These are phyloP conservation scores for Eurotiales sp. DNA, from an alignment of 2,329 filamentous ascomycete genomes.

Conservation along the genomic window DNA sequence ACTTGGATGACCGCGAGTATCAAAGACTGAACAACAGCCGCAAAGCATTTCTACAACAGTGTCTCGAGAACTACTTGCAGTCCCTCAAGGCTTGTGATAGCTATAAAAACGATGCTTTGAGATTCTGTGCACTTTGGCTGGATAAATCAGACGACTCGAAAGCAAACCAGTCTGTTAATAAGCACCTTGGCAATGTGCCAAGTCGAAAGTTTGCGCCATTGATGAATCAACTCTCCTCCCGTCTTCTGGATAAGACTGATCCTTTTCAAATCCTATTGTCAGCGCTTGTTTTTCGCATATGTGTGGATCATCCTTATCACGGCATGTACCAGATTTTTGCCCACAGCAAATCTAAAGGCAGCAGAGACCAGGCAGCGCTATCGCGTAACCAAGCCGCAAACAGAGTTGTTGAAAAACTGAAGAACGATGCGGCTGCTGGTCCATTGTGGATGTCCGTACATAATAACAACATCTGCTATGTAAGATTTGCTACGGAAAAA, in stretches of 20 bases:
- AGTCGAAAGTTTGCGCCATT: conserved; percentile 88
- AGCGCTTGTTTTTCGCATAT: conserved; percentile 75
- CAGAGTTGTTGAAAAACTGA: conserved; percentile 61
- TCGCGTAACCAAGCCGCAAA: conserved; percentile 72
- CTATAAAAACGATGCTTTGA: conserved; percentile 82
- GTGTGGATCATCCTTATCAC: conserved; percentile 89
- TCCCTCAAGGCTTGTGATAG: conserved; percentile 80
- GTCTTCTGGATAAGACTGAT: conserved; percentile 66
- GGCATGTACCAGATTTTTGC: conserved; percentile 97
- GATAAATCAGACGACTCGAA: conserved; percentile 73
- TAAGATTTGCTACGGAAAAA: conserved; percentile 45
- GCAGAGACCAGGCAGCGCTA: conserved; percentile 69
- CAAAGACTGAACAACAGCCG: conserved; percentile 71
- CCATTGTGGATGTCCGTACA: conserved; percentile 68
- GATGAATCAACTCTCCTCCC: conserved; percentile 96
- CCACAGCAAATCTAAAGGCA: conserved; percentile 62
- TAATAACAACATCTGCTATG: conserved; percentile 65
- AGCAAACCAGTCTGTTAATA: conserved; percentile 72
- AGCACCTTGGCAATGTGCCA: conserved; percentile 68
- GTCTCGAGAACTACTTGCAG: conserved; percentile 88
- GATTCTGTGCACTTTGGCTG: conserved; percentile 92
- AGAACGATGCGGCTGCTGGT: conserved; percentile 49
- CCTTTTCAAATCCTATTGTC: conserved; percentile 74
- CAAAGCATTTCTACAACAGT: conserved; percentile 78
- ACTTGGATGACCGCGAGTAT: conserved; percentile 85